Evolutionary conservation across 1,284 basidiomycete genomes (phyloP), one percentile per base, ranked within the genome.

Genomic region (Rhodotorula glutinis): DNA sequence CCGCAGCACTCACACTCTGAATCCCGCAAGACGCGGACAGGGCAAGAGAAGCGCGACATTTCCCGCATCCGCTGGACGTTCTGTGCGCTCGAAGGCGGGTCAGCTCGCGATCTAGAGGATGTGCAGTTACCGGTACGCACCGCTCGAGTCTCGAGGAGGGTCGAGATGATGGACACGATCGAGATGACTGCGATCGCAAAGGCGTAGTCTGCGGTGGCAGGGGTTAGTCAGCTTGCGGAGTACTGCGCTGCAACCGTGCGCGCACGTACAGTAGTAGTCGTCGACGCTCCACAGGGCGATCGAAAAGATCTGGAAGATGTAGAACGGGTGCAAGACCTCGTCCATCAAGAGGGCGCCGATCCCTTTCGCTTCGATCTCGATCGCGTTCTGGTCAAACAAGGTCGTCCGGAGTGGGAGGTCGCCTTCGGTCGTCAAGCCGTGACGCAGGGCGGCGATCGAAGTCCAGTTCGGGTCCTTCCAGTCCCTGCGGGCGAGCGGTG

Each of bases 261-360:
- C 21, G 47, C n/a, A 59, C 70, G 29, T 43, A 74, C 74, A 75
- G 62, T 75, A 76, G 70, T 82, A 82, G 74, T 98, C 85, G 75
- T 99, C 96, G 63, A 98, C 75, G 4, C 89, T 89, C 96, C 96
- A 98, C 16, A 99, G 81, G 30, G 91, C 81, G 74, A 98, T 91
- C 70, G 92, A 96, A 57, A 93, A 93, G 73, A 98, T 89, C 84
- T 99, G 96, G 79, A 99, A 99, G 64, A 98, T 89, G 77, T 96
- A 97, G 80, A 97, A 97, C 1, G 93, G 93, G 77, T 97, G 93
- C 43, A 97, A 88, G 59, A 92, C 92, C 83, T 97, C 96, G 75
- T 98, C 93, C 51, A 98, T 81, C 17, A 98, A 83, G 2, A 99
- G 83, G 30, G 86, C 83, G n/a, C 87, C 72, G 1, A 88, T 86